Conservation (phyloP, 495 filamentous ascomycete genomes). For the Platismatia glauca region DNA sequence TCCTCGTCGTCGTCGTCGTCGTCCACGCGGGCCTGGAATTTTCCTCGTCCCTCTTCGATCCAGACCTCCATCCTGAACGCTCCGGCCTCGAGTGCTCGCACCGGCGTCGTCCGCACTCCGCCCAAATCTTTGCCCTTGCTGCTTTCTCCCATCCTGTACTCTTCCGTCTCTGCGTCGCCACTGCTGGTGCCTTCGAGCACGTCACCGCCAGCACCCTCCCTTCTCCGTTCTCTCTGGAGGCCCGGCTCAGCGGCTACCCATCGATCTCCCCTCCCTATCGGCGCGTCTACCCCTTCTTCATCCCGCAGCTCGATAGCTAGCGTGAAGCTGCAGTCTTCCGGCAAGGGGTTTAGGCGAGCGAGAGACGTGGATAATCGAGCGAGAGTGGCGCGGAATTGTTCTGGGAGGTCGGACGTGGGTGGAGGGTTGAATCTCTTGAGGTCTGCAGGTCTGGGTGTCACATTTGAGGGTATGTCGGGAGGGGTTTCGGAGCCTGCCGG, state of each 20-base stretch:
- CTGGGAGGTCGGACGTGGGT: constrained; percentile 50
- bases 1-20: constrained; percentile 6
- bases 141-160: constrained; percentile 26
- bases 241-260: constrained; percentile 48
- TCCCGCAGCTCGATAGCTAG: constrained; percentile 77
- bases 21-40: constrained; percentile 32
- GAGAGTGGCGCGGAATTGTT: constrained; percentile 59
- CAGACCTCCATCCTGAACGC: constrained; percentile 47
- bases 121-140: constrained; percentile 28
- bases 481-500: not conserved
- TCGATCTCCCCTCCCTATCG: constrained; percentile 54
- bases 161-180: constrained; percentile 25
- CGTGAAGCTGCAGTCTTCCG: constrained; percentile 73
- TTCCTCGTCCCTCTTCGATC: constrained; percentile 49
- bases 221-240: constrained; percentile 22
- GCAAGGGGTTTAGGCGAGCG: constrained; percentile 54
- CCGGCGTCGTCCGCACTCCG: constrained; percentile 37
- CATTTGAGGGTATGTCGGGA: not conserved
- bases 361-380: constrained; percentile 44
- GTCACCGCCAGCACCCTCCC: constrained; percentile 13
- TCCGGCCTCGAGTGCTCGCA: constrained; percentile 45
- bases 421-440: constrained; percentile 15
- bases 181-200: constrained; percentile 1
- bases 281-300: constrained; percentile 60
- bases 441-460: constrained; percentile 12